Evolutionary conservation across 495 filamentous ascomycete genomes (phyloP), one percentile per base, ranked within the genome.

Genomic region (Evansstolkia leycettana): DNA sequence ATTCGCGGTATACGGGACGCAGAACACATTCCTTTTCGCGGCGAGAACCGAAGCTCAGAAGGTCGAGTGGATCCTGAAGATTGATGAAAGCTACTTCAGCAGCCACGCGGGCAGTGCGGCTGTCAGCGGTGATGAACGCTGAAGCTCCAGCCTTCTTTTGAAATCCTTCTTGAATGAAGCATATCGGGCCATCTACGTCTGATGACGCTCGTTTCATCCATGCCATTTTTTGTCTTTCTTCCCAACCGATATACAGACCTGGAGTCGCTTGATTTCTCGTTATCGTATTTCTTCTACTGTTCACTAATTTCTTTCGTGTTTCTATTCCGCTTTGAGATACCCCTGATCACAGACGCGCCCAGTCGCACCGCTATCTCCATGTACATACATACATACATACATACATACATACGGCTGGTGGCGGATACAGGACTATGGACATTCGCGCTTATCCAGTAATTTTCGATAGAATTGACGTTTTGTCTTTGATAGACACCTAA

Each of bases 1-100:
- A 25, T 98, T 89, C 65, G 90, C 92, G 9, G 74, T 99, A 31
- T 96, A 94, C 51, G 89, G 84, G 25, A 79, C 78, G 40, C 76
- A 89, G 48, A 94, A 94, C 47, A 92, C 88, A 25, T 99, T 83
- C 73, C 65, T 99, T 34, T 96, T 99, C 59, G 84, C 84, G 16
- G 82, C 84, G 28, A 66, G 85, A 31, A 84, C 73, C 38, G 88
- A 94, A 61, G 64, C 75, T 10, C 85, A 94, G 48, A 93, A 92
- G 63, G 75, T 85, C 16, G 88, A 95, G 50, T 98, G 90, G 90
- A 90, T 96, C 45, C 62, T 84, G 45, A 78, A 76, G 49, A 80
- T 94, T 29, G 74, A 78, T 50, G 62, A 73, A 48, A 68, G 67
- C 40, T 75, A 69, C 39, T 73, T 75, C 37, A 66, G 54, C 38